A percentile compares a stretch with the other conserved stretches of the same genome.
These are phyloP conservation scores for Plantago elongata DNA, from an alignment of 257 asterid species.

Conservation along the genomic window DNA sequence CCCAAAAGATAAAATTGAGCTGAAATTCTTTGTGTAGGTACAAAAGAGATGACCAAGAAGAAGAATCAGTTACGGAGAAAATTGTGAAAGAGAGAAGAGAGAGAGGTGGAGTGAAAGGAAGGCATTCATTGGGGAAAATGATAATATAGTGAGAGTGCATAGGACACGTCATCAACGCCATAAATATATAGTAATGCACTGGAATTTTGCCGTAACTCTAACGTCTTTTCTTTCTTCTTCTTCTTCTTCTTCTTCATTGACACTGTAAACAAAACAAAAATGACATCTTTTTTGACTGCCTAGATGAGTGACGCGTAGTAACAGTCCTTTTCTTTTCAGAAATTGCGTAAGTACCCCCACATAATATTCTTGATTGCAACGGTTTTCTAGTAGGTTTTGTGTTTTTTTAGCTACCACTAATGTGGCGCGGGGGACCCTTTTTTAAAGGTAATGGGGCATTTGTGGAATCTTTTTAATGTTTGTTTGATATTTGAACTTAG, in stretches of 20 bases:
- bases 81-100: conserved; percentile 4
- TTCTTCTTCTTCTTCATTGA: conserved; percentile 1
- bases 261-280: not conserved
- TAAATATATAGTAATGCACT: conserved; percentile 15
- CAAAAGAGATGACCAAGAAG: not conserved
- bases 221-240: conserved; percentile 41
- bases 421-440: too few relatives aligned
- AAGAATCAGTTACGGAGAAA: conserved; percentile 19
- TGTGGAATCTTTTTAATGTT: too few relatives aligned
- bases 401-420: not conserved
- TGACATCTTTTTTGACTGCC: not conserved
- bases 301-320: conserved; percentile 27
- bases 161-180: conserved; percentile 44
- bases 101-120: conserved; percentile 17
- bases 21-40: too few relatives aligned
- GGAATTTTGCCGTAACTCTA: conserved; percentile 42
- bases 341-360: conserved; percentile 23
- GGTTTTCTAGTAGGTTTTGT: conserved; percentile 25
- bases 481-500: too few relatives aligned
- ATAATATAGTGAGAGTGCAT: conserved; percentile 20
- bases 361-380: conserved; percentile 26
- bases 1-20: too few relatives aligned
- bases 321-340: conserved; percentile 19
- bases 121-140: conserved; percentile 11
- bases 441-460: too few relatives aligned